Evolutionary conservation across 1,284 basidiomycete genomes (phyloP).

Genomic region (Lignosus rhinocerotis): DNA sequence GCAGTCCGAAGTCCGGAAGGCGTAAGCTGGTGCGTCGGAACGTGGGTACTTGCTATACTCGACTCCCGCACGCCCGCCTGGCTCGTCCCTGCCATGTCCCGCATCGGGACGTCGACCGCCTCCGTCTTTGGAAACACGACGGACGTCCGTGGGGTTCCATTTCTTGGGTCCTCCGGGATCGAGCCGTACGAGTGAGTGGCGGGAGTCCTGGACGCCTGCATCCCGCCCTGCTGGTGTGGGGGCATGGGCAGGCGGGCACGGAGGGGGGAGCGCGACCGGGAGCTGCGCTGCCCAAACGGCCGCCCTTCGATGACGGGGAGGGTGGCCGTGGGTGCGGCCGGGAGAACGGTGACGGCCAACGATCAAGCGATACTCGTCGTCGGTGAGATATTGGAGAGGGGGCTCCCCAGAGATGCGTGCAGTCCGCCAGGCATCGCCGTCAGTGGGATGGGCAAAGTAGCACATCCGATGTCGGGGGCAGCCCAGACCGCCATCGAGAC

Average conservation of each 20-base stretch:
- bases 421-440: conserved; percentile 14
- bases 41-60: conserved; percentile 19
- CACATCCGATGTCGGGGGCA: conserved; percentile 15
- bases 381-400: conserved; percentile 19
- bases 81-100: conserved; percentile 3
- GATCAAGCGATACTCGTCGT: conserved; percentile 20
- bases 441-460: conserved; percentile 22
- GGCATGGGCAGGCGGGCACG: conserved; percentile 11
- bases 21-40: conserved; percentile 3
- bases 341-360: conserved; percentile 19
- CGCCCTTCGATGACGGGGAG: conserved; percentile 8
- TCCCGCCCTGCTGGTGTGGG: neutral
- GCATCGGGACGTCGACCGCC: conserved; percentile 13
- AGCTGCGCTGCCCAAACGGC: conserved; percentile 10
- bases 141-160: conserved; percentile 4
- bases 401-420: conserved; percentile 18
- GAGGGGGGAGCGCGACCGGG: conserved; percentile 18
- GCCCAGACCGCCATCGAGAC: conserved; percentile 18
- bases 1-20: conserved; percentile 2
- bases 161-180: conserved; percentile 9
- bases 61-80: conserved; percentile 8
- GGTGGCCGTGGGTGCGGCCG: neutral
- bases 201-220: neutral
- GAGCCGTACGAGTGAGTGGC: neutral
- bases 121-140: conserved; percentile 16